Conservation (phyloP, 2,329 filamentous ascomycete genomes). For the Calonectria naviculata region DNA sequence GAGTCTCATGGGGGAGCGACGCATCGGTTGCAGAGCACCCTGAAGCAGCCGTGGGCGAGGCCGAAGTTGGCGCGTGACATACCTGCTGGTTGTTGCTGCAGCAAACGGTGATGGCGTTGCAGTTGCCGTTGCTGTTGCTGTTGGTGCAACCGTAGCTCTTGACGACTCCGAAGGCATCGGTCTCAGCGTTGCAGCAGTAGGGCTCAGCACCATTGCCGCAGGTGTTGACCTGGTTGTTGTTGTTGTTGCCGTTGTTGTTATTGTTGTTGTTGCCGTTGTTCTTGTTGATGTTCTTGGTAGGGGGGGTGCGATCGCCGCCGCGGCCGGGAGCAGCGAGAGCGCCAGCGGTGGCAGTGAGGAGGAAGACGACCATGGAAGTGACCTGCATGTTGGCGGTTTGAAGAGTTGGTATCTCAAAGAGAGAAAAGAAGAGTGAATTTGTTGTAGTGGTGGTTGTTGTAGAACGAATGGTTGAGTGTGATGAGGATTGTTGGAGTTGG, state of each 20-base stretch:
- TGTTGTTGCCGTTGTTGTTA: background rate
- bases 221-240: background rate
- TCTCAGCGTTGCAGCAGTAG: conserved; percentile 23
- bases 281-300: no score
- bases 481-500: conserved; percentile 10
- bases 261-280: background rate
- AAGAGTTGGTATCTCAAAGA: conserved; percentile 7
- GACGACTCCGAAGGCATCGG: background rate
- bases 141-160: background rate
- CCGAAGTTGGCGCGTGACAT: background rate
- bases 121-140: background rate
- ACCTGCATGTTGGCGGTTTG: conserved; percentile 30
- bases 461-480: conserved; percentile 21
- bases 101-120: conserved; percentile 15
- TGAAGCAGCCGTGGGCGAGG: background rate
- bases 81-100: conserved; percentile 5
- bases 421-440: conserved; percentile 16
- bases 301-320: background rate
- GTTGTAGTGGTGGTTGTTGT: conserved; percentile 12
- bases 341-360: conserved; percentile 20
- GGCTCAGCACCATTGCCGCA: background rate
- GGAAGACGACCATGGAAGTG: background rate
- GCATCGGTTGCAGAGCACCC: background rate
- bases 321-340: conserved; percentile 20
- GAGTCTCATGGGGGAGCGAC: background rate